Conservation (phyloP, 768 basidiomycete genomes). For the Trametes villosa region DNA sequence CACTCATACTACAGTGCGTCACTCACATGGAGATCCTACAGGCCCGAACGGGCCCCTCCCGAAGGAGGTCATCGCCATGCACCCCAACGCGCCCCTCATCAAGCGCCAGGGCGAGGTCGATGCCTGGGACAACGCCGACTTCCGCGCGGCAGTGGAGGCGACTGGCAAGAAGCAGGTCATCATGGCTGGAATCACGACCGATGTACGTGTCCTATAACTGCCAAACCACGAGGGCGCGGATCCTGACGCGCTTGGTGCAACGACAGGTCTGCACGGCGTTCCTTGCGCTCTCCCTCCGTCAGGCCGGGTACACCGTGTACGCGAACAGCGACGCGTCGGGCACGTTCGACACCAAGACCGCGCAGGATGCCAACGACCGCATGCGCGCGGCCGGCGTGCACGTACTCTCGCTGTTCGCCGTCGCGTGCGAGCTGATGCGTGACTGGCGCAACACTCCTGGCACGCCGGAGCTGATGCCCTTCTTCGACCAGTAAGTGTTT, state of each 20-base stretch:
- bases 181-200: conserved; percentile 53
- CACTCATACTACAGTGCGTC: neutral
- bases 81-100: conserved; percentile 49
- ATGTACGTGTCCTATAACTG: conserved; percentile 37
- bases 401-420: conserved; percentile 49
- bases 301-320: conserved; percentile 52
- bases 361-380: conserved; percentile 50
- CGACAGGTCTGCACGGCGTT: conserved; percentile 52
- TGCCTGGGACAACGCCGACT: conserved; percentile 56
- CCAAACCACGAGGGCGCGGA: neutral
- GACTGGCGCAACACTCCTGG: conserved; percentile 58
- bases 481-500: conserved; percentile 46
- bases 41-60: conserved; percentile 55
- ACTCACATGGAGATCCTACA: conserved; percentile 15
- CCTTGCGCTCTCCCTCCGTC: conserved; percentile 48
- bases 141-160: conserved; percentile 49
- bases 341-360: conserved; percentile 43
- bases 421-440: conserved; percentile 51
- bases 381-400: conserved; percentile 54
- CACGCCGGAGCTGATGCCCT: conserved; percentile 45
- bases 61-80: conserved; percentile 48
- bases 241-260: neutral
- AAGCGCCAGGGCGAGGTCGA: conserved; percentile 54
- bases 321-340: conserved; percentile 54
- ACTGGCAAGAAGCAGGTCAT: conserved; percentile 56